phyloP scores from a whole-genome alignment of 345 rosid genomes.

The Limnanthes douglasii region DNA sequence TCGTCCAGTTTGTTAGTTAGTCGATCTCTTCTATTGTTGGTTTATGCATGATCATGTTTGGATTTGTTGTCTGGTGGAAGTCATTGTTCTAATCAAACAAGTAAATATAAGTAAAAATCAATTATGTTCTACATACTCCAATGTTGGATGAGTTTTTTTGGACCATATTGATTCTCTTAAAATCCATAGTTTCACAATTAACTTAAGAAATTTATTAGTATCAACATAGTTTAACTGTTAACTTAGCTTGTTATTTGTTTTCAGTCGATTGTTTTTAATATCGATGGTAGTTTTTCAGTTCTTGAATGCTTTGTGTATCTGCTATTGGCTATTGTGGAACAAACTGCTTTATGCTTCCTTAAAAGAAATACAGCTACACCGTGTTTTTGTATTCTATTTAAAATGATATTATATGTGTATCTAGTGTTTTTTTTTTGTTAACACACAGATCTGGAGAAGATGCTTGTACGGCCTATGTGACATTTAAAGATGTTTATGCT shows the following conservation, averaged over 20 bases:
- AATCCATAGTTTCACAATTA: no score
- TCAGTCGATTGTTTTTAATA: background rate
- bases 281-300: background rate
- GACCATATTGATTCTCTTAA: background rate
- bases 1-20: no score
- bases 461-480: conserved; percentile 65
- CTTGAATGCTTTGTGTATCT: background rate
- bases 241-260: no score
- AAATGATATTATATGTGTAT: no score
- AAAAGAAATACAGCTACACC: background rate
- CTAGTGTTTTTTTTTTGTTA: conserved; percentile 3
- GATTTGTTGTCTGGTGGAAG: background rate
- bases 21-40: conserved; percentile 1
- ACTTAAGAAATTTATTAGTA: no score
- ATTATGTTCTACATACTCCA: background rate
- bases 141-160: background rate
- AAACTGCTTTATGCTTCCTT: background rate
- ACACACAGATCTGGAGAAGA: conserved; percentile 40
- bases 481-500: conserved; percentile 59
- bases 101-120: conserved; percentile 4
- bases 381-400: no score
- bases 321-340: background rate
- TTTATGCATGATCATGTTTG: background rate
- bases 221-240: no score
- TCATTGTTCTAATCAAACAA: conserved; percentile 1